Percentiles rank a stretch among this genome's conserved stretches.
Evolutionary conservation across 306 rosid genomes (phyloP).

Genomic region (Quercus bicolor): DNA sequence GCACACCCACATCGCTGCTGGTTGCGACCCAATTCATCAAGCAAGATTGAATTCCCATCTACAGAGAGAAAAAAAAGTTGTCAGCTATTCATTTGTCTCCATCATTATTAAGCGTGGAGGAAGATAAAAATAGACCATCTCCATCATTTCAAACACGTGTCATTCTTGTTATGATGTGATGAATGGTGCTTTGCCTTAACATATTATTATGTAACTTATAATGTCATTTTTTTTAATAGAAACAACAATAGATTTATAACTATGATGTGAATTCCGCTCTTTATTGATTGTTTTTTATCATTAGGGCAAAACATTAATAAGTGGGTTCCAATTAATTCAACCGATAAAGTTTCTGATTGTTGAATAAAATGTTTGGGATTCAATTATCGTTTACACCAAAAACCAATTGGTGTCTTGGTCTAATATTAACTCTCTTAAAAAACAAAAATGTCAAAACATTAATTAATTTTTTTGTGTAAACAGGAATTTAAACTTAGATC

Average conservation of each 20-base stretch:
- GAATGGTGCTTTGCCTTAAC: background rate
- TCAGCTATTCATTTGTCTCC: slow-evolving; percentile 3
- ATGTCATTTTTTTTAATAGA: background rate
- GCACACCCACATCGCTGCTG: too few species aligned
- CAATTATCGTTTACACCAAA: accelerated
- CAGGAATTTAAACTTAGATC: too few species aligned
- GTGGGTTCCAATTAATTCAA: accelerated
- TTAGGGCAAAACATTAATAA: too few species aligned
- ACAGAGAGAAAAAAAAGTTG: background rate
- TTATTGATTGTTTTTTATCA: too few species aligned
- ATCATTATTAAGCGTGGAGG: slow-evolving; percentile 12
- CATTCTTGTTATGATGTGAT: background rate
- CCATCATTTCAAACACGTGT: slow-evolving; percentile 16
- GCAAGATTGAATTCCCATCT: background rate
- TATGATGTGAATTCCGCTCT: too few species aligned
- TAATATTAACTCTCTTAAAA: too few species aligned
- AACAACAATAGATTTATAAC: too few species aligned
- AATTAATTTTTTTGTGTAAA: too few species aligned
- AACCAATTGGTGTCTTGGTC: too few species aligned
- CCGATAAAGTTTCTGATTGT: accelerated
- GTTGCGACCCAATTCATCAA: background rate
- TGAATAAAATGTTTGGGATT: accelerated
- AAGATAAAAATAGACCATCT: background rate
- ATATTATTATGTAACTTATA: background rate
- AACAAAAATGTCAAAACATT: too few species aligned